Conservation (phyloP, 176 grass and related monocot species). For the Chrysopogon serrulatus region DNA sequence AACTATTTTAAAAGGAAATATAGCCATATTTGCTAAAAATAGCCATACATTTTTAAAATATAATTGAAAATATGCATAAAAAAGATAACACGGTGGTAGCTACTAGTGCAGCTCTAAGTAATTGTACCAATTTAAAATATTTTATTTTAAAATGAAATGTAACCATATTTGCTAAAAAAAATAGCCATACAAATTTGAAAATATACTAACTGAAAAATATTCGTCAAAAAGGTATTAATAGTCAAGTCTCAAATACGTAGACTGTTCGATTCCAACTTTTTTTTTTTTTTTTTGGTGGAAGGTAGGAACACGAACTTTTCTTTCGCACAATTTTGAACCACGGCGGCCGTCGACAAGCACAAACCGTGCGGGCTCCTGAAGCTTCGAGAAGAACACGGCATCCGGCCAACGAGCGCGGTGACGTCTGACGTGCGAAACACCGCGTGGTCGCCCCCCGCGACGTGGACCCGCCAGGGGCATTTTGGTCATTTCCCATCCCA, state of each 20-base stretch:
- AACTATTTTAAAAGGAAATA: no score
- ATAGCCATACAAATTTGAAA: background rate
- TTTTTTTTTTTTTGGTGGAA: no score
- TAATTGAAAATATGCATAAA: no score
- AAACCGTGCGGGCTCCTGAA: background rate
- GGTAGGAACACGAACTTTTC: background rate
- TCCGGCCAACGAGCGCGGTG: background rate
- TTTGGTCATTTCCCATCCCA: background rate
- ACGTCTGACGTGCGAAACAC: slow-evolving; percentile 8
- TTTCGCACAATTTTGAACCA: background rate
- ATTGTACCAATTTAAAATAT: no score
- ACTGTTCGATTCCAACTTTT: background rate
- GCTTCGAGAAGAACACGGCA: background rate
- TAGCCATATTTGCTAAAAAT: no score
- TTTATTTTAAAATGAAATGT: no score
- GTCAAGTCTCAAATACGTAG: background rate
- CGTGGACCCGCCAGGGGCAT: background rate
- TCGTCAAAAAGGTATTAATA: background rate
- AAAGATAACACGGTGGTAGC: no score
- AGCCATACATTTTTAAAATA: no score
- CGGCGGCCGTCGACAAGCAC: background rate
- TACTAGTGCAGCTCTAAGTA: no score
- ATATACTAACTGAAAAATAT: background rate
- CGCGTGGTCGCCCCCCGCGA: background rate
- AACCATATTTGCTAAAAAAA: no score